Base-by-base conservation (phyloP, 2,329 filamentous ascomycete species). In the Sporothrix protearum region DNA sequence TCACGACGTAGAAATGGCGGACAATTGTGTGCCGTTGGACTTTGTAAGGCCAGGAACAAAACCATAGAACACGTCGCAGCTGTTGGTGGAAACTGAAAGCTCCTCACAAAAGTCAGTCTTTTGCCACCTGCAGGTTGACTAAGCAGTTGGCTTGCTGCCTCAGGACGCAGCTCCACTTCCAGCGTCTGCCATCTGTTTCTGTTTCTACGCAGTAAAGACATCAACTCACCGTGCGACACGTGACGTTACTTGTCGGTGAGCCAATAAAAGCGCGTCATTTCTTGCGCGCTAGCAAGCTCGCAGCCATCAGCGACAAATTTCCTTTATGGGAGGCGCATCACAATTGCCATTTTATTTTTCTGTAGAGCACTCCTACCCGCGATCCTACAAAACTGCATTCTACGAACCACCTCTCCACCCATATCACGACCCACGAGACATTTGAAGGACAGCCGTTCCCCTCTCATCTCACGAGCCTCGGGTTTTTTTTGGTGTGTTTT, bases 181-280 rank as follows among this genome's bases (percentile, higher is more conserved):
- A 39, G 53, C 39, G 55, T 30, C 55, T 63, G 55, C 68, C 39
- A 61, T 70, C n/a, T 42, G 45, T 47, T 64, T 70, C 57, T 49
- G 66, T n/a, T n/a, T n/a, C n/a, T n/a, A n/a, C n/a, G n/a, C n/a
- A n/a, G n/a, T n/a, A n/a, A 33, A 16, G 33, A 4, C n/a, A n/a
- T 42, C 42, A 33, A 47, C 49, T 45, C 33, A 55, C 22, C 19
- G 22, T 22, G 8, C 16, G 3, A 16, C 71, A 72, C 71, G 71
- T 72, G 71, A 72, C 53, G 9, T 3, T 5, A 16, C 25, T 9
- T 28, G 12, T n/a, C 59, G 9, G 22, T 64, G 36, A 12, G 28
- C 71, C 71, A 73, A 73, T 73, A 45, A 71, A 14, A 73, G 64
- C 71, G 71, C 72, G 69, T 71, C 72, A 51, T 68, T 57, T 16